Evolutionary conservation across 192 early-diverging fungal genomes (phyloP), one percentile per base, ranked within the genome.

Genomic region (Entophlyctis luteolus): DNA sequence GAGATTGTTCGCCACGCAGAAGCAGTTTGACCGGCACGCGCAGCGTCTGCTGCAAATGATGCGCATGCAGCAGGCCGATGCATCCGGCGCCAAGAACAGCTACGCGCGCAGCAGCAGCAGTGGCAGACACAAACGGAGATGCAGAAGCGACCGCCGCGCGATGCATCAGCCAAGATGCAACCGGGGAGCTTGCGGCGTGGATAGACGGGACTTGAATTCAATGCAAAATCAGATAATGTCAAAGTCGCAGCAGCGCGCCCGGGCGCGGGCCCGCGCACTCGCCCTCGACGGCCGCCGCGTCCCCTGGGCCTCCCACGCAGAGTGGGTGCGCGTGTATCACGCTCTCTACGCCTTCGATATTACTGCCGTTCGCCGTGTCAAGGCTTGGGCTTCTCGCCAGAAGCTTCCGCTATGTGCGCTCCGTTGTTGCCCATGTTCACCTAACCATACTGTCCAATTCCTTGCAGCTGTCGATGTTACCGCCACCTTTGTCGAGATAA

Each of bases 401-500:
- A 86, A 83, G 72, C 63, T 90, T 0, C 38, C 38, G 20, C 4
- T 52, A 27, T 6, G 18, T 52, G 6, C 49, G n/a, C 49, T 52
- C 49, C 32, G 10, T 12, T 23, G 14, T 6, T 34, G 18, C 36
- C 23, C 55, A 25, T 0, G 36, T 33, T 0, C 28, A 8, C 23
- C 5, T 18, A 14, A 16, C 33, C 22, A 14, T 42, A 20, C 20
- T 12, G 25, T 25, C 20, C 31, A 38, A 45, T 23, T 63, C 1
- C 90, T 89, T 0, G 79, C 76, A 38, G 80, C 90, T 1, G 79
- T 92, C 23, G 87, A 90, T 36, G 74, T 78, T 10, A 90, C 90
- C 1, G 74, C 83, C 0, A 45, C 71, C 10, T 79, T 92, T 53
- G 79, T 90, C 20, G 78, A 87, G 73, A 73, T 81, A 6, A 75